Evolutionary conservation across 352 stramenopile genomes (phyloP).

Genomic region (Globisporangium middletonii): DNA sequence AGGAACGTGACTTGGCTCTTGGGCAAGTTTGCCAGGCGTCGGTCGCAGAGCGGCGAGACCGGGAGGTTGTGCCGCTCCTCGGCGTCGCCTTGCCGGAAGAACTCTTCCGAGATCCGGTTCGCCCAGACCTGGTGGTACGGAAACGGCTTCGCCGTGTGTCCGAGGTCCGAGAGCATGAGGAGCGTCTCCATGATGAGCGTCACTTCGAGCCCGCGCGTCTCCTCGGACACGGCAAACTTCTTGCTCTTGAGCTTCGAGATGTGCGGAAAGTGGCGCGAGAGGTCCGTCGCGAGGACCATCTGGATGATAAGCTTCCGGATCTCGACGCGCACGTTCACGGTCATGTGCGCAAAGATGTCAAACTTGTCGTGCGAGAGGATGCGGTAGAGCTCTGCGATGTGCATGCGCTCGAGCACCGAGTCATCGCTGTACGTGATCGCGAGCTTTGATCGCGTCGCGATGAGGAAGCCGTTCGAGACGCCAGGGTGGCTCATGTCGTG

Average conservation of each 20-base stretch:
- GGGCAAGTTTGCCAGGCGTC: conserved; percentile 46
- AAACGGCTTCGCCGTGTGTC: conserved; percentile 64
- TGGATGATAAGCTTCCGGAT: conserved; percentile 69
- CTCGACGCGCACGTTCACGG: conserved; percentile 19
- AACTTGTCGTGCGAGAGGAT: conserved; percentile 55
- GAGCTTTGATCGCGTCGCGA: conserved; percentile 83
- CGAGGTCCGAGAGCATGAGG: conserved; percentile 61
- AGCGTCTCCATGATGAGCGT: conserved; percentile 71
- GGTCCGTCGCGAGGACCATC: conserved; percentile 73
- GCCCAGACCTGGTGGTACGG: conserved; percentile 53
- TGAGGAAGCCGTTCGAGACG: conserved; percentile 89
- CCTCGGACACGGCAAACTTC: conserved; percentile 44
- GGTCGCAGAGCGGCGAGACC: conserved; percentile 56
- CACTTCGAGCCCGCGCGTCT: conserved; percentile 42
- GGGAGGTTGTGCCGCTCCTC: conserved; percentile 48
- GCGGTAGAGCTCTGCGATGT: conserved; percentile 58
- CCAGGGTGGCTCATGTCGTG: conserved; percentile 92
- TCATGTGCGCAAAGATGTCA: conserved; percentile 58
- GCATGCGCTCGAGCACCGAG: conserved; percentile 81
- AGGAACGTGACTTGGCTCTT: conserved; percentile 66
- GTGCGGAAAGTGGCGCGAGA: conserved; percentile 64
- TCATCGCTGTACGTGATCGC: conserved; percentile 91
- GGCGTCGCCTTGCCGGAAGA: conserved; percentile 57
- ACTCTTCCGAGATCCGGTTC: conserved; percentile 61
- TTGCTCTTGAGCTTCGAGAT: conserved; percentile 71